Base-by-base conservation (phyloP, 2,329 filamentous ascomycete species). In the Teratosphaeria nubilosa region DNA sequence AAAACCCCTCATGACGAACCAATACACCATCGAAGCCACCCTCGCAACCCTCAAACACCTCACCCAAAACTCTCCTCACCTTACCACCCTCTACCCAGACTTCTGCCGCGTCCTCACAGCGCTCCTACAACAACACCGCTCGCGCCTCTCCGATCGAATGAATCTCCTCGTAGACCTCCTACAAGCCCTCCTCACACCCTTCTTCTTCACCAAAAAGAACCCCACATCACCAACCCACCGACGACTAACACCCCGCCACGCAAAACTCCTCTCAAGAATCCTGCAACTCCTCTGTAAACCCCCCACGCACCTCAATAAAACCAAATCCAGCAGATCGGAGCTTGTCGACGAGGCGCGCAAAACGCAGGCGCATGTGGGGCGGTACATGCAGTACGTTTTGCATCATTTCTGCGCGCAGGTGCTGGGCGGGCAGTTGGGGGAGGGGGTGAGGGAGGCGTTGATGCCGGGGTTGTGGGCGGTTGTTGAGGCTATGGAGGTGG, bases 281-380 rank as follows among this genome's bases (percentile, higher is more conserved):
- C 75, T 86, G 24, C 79, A 79, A n/a, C 78, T 81, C 0, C 77
- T 86, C 55, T 84, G 81, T 72, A 82, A 83, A 56, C 84, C 84
- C 0, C 27, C 27, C 7, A 7, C 27, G 5, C 27, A 30, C 82
- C 83, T 0, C 77, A 48, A 9, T 16, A 20, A 22, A 20, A 45
- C 75, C 7, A 72, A 73, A 58, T 57, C 63, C 53, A 69, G 67
- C 13, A 61, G 64, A 6, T 60, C 64, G 11, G 74, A 73, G 0
- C 76, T 86, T 27, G 80, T 79, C 27, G 83, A 86, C 61, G 78
- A 82, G 58, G 80, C 81, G 13, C 82, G 82, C 64, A 81, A 80
- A 58, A 81, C 82, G 7, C 79, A 81, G 62, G 77, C 79, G 31
- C 77, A 81, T 57, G 79, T 82, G 0, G 81, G 81, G 0, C 78